Percentiles rank a stretch among this genome's conserved stretches.
These are phyloP conservation scores for Pseudocercospora crystallina DNA, from an alignment of 2,329 filamentous ascomycete species.

Conservation along the genomic window DNA sequence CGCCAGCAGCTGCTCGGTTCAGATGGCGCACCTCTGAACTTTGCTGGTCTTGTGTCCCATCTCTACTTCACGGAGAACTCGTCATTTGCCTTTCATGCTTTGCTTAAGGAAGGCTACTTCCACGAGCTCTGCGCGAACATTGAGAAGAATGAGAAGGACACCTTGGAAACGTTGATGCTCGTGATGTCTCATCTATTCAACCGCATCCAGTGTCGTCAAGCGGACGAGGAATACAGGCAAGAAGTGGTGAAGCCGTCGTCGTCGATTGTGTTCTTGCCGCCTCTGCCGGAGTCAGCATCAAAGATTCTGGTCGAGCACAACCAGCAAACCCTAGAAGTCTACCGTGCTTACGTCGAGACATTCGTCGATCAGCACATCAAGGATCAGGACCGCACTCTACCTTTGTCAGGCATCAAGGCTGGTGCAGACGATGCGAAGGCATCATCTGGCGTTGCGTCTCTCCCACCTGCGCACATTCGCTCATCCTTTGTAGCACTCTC, in stretches of 20 bases:
- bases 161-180: conserved; percentile 63
- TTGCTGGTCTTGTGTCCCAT: conserved; percentile 68
- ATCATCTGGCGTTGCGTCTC: conserved; percentile 20
- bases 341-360: conserved; percentile 66
- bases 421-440: conserved; percentile 38
- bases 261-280: conserved; percentile 65
- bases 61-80: conserved; percentile 76
- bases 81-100: conserved; percentile 72
- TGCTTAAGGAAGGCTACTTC: conserved; percentile 71
- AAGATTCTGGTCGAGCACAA: conserved; percentile 63
- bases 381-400: conserved; percentile 56
- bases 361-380: conserved; percentile 65
- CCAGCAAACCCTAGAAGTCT: conserved; percentile 63
- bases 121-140: conserved; percentile 62
- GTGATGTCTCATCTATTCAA: conserved; percentile 71
- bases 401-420: conserved; percentile 56
- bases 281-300: conserved; percentile 59
- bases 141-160: conserved; percentile 48
- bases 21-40: conserved; percentile 66
- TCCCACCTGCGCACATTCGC: conserved; percentile 51
- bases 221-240: conserved; percentile 49
- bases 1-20: conserved; percentile 64
- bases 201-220: conserved; percentile 53
- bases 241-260: conserved; percentile 57
- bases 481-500: conserved; percentile 73